Conservation (phyloP, 164 flowering plant species). For the Aristolochia contorta region DNA sequence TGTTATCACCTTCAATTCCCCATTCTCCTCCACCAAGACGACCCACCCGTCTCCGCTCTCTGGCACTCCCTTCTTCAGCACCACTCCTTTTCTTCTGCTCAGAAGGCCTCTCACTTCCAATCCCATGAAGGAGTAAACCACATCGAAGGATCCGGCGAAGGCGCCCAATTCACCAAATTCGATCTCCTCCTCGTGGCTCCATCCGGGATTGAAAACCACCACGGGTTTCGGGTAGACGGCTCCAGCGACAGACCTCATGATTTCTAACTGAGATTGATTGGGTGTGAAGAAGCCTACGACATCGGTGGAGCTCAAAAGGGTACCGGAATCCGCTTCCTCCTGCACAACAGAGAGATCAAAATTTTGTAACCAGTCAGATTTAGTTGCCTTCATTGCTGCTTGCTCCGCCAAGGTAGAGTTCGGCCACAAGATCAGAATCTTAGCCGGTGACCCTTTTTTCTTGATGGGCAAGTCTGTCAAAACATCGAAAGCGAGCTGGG, state of each 20-base stretch:
- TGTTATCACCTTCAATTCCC: slow-evolving; percentile 51
- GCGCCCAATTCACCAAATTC: slow-evolving; percentile 38
- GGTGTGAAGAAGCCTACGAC: slow-evolving; percentile 60
- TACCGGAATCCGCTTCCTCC: slow-evolving; percentile 1
- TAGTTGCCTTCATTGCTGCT: slow-evolving; percentile 34
- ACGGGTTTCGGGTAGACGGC: slow-evolving; percentile 52
- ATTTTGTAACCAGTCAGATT: slow-evolving; percentile 8
- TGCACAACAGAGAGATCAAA: slow-evolving; percentile 20
- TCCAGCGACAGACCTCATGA: slow-evolving; percentile 29
- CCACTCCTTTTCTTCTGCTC: slow-evolving; percentile 60
- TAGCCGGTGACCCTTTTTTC: slow-evolving; percentile 41
- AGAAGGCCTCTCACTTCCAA: slow-evolving; percentile 69
- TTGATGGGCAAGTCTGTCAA: slow-evolving; percentile 43
- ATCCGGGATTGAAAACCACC: slow-evolving; percentile 69
- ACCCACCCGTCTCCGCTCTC: slow-evolving; percentile 37
- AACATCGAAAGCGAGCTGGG: slow-evolving; percentile 44
- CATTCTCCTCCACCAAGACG: slow-evolving; percentile 64
- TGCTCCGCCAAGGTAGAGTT: slow-evolving; percentile 21
- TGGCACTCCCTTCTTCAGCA: slow-evolving; percentile 52
- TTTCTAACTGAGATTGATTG: slow-evolving; percentile 32
- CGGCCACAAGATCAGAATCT: slow-evolving; percentile 54
- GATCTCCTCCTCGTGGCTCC: slow-evolving; percentile 64
- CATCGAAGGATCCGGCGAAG: slow-evolving; percentile 69
- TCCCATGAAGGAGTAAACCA: slow-evolving; percentile 77
- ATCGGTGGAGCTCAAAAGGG: slow-evolving; percentile 41